Base-by-base conservation (phyloP, 768 basidiomycete genomes). In the Leccinum truebloodii region DNA sequence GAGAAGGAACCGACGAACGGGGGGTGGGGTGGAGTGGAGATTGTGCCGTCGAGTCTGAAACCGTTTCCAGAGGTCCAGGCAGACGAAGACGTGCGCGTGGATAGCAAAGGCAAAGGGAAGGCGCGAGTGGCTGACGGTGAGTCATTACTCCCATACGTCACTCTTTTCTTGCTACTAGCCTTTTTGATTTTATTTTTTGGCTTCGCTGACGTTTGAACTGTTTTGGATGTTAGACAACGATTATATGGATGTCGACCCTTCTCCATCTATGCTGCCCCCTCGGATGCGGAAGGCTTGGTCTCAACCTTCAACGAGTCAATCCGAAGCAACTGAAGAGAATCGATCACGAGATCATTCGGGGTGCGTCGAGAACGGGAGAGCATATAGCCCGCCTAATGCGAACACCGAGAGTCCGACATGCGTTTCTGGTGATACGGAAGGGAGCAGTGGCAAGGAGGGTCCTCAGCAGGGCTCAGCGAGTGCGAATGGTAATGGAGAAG, bases 11-110 rank as follows among this genome's bases (percentile, higher is more conserved):
- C 82, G 7, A 77, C 76, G 58, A 81, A 80, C 46, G 86, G 88
- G 1, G 88, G 89, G 4, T 79, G 89, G 75, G 79, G 81, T 22
- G 86, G 86, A 0, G 81, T 87, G 28, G 86, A 87, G 76, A 79
- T 87, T 73, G 77, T 81, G 12, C 68, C 76, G 5, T 68, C 68
- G 24, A 67, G 71, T 57, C 58, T 71, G 14, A 28, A 13, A 18
- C 30, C 68, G 4, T 71, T 54, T 58, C 66, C 65, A 48, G 59
- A 62, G 6, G 51, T 65, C 22, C 30, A 28, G n/a, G 8, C 0
- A 34, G 72, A 61, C 59, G 64, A 59, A 7, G 51, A 61, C 54
- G 10, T 18, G 3, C 46, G 46, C 6, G 49, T 50, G 26, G 10
- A 16, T 60, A 14, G 48, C 6, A 72, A 71, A 48, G 60, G 63